Percentiles rank a stretch among this genome's conserved stretches.
Evolutionary conservation across 441 rosid genomes (phyloP).

Genomic region (Erodium moschatum): DNA sequence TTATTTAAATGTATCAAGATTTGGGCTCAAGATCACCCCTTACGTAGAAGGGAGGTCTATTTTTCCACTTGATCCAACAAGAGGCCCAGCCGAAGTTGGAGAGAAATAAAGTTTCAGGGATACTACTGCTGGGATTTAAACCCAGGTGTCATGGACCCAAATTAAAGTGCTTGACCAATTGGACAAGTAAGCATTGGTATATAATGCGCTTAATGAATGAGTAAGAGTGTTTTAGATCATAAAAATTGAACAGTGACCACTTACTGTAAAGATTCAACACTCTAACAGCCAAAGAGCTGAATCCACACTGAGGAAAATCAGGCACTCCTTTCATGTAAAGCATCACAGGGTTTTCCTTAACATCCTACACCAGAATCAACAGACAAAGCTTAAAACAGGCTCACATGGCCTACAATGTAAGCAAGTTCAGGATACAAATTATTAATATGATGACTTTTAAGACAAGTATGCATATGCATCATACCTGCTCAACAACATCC

Average conservation of each 20-base stretch:
- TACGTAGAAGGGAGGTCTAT: no score
- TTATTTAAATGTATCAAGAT: no score
- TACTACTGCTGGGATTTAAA: no score
- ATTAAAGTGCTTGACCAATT: no score
- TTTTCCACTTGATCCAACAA: no score
- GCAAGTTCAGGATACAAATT: conserved; percentile 8
- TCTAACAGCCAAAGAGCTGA: conserved; percentile 78
- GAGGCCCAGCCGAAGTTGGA: no score
- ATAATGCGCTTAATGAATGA: no score
- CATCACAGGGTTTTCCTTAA: conserved; percentile 81
- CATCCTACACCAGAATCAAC: conserved; percentile 53
- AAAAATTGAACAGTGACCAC: conserved; percentile 20
- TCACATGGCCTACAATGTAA: neutral
- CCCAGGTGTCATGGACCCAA: no score
- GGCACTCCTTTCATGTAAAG: conserved; percentile 92
- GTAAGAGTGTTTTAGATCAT: neutral
- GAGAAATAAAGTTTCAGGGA: no score
- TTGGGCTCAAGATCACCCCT: no score
- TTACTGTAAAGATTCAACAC: conserved; percentile 69
- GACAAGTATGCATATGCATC: neutral
- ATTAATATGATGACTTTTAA: neutral
- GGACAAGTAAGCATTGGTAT: no score
- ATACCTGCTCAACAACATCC: conserved; percentile 71
- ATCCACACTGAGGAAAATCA: conserved; percentile 82
- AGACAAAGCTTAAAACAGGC: neutral